A percentile compares a stretch with the other conserved stretches of the same genome.
phyloP scores from a whole-genome alignment of 768 basidiomycete genomes.

The Suillus americanus region DNA sequence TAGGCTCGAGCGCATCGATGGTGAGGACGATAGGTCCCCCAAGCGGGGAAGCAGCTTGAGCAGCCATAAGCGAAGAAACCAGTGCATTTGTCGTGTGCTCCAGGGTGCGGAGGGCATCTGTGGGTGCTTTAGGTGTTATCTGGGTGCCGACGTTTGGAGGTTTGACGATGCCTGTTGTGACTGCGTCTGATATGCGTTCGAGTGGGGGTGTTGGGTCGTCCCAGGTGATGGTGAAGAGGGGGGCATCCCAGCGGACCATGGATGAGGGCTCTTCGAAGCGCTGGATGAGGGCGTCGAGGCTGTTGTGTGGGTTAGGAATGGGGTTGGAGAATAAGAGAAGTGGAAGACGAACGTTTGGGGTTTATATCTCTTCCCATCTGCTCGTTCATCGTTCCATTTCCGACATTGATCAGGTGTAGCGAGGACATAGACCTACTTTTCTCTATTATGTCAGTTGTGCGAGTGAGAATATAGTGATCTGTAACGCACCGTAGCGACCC shows the following conservation, averaged over 20 bases:
- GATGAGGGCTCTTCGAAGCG: slow-evolving; percentile 96
- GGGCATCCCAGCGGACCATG: slow-evolving; percentile 99
- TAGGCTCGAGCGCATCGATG: slow-evolving; percentile 16
- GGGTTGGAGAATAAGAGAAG: not conserved
- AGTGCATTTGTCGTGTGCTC: slow-evolving; percentile 73
- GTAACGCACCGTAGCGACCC: slow-evolving; percentile 79
- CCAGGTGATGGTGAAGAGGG: slow-evolving; percentile 84
- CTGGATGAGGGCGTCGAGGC: slow-evolving; percentile 62
- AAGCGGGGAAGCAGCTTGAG: slow-evolving; percentile 50
- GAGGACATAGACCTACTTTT: slow-evolving; percentile 68
- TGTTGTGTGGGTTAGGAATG: not conserved
- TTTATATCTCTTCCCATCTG: slow-evolving; percentile 52
- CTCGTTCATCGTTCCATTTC: slow-evolving; percentile 66
- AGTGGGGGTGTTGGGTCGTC: slow-evolving; percentile 65
- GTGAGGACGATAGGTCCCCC: slow-evolving; percentile 52
- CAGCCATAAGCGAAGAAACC: slow-evolving; percentile 69
- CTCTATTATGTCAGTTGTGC: not conserved
- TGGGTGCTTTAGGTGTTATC: slow-evolving; percentile 76
- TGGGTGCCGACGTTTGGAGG: slow-evolving; percentile 86
- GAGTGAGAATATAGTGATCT: slow-evolving; percentile 8
- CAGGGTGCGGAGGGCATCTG: slow-evolving; percentile 84
- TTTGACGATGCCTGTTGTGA: slow-evolving; percentile 78
- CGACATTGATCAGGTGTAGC: slow-evolving; percentile 70
- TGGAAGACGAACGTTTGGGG: slow-evolving; percentile 59
- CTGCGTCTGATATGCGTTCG: slow-evolving; percentile 75